These are phyloP conservation scores for Phaeodactylum tricornutum DNA, from an alignment of 108 stramenopile genomes.

Conservation along the genomic window DNA sequence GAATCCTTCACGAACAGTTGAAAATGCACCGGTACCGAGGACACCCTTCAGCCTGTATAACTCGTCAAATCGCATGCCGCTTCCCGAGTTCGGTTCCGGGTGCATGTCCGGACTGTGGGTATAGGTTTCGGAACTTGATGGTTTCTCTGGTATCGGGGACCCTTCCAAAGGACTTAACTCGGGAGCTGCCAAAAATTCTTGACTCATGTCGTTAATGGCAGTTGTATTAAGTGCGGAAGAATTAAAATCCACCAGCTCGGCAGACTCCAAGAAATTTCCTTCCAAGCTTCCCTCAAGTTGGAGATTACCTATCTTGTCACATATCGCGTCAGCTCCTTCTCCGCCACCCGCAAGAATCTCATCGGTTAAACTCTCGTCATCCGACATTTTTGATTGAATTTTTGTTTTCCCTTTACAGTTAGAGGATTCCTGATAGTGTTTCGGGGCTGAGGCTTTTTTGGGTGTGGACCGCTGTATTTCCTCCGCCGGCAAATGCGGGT, in stretches of 20 bases:
- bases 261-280: too few species aligned
- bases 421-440: not conserved
- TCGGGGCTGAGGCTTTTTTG: not conserved
- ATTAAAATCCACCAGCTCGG: too few species aligned
- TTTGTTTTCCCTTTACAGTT: not conserved
- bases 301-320: too few species aligned
- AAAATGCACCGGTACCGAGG: conserved; percentile 81
- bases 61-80: conserved; percentile 59
- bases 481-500: not conserved
- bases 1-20: conserved; percentile 55
- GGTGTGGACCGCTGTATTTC: not conserved
- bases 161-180: not conserved
- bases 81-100: conserved; percentile 29
- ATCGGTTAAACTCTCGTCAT: too few species aligned
- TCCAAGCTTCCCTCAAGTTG: too few species aligned
- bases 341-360: not conserved
- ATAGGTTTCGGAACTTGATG: too few species aligned
- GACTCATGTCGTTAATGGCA: not conserved
- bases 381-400: too few species aligned
- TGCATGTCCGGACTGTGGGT: too few species aligned
- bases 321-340: too few species aligned
- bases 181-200: not conserved
- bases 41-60: conserved; percentile 46
- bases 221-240: too few species aligned
- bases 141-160: too few species aligned